Evolutionary conservation across 164 flowering plant genomes (phyloP).

Genomic region (Aristolochia californica): DNA sequence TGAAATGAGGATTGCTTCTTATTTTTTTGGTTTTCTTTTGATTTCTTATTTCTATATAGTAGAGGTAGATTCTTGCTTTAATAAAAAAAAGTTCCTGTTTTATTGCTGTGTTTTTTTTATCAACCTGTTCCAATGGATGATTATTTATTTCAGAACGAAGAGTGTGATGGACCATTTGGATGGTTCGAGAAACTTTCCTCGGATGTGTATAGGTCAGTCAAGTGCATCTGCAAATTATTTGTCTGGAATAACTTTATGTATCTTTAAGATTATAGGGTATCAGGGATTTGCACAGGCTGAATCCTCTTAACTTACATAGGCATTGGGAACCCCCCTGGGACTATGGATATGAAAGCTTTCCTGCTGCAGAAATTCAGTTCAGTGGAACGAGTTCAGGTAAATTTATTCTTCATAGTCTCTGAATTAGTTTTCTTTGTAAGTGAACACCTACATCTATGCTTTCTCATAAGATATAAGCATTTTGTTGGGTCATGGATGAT

Average conservation of each 20-base stretch:
- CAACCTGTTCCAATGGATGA: neutral
- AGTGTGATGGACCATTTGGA: slow-evolving; percentile 82
- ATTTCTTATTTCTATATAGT: too few species aligned
- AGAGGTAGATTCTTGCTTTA: too few species aligned
- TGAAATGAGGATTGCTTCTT: too few species aligned
- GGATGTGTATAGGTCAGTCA: slow-evolving; percentile 70
- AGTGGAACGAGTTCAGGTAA: slow-evolving; percentile 66
- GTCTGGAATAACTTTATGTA: too few species aligned
- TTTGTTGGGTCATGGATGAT: too few species aligned
- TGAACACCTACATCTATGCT: neutral
- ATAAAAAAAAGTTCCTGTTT: too few species aligned
- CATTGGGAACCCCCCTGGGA: slow-evolving; percentile 92
- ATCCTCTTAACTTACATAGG: slow-evolving; percentile 28
- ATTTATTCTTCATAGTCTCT: neutral
- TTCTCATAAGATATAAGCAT: too few species aligned
- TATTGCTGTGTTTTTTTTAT: too few species aligned
- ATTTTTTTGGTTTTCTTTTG: too few species aligned
- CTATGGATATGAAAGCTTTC: slow-evolving; percentile 89
- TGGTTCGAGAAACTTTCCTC: slow-evolving; percentile 71
- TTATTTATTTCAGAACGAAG: slow-evolving; percentile 51
- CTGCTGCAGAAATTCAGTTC: slow-evolving; percentile 85
- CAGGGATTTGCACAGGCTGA: too few species aligned
- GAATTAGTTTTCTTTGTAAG: neutral
- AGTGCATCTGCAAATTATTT: neutral
- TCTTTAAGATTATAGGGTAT: too few species aligned